Base-by-base conservation (phyloP, 1,139 yeast genomes). In the Hansenula anomala region DNA sequence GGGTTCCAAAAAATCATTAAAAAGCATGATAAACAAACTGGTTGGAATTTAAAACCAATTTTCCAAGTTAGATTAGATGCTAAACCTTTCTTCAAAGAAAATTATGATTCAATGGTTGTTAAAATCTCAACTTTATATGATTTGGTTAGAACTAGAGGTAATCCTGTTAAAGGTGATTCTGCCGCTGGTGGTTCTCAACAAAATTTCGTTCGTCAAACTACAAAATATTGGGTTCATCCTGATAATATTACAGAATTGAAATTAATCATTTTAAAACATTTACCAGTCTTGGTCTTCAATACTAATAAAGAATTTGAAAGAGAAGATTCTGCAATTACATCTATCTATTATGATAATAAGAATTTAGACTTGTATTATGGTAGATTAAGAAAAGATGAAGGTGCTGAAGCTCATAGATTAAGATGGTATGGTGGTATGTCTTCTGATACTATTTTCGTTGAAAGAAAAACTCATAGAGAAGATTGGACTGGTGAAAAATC, bases 401-500 rank as follows among this genome's bases (percentile, higher is more conserved):
- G 98, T 61, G 98, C 98, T 10, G 98, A 92, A 65, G 98, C 98
- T 18, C 89, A 92, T 52, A 82, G 98, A 67, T 73, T 92, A 59
- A 81, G 98, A 69, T 92, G 98, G 98, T 92, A 92, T 60, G 98
- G 98, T 58, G 97, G 96, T 39, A 90, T 92, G 98, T 74, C 78
- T 43, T 76, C 92, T 4, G 96, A 90, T 51, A 87, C 86, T 38
- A 88, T 92, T 42, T 92, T 92, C 51, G 96, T 92, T 28, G 98
- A 92, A 66, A 80, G 98, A 63, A 92, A 92, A 64, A 92, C 98
- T 13, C 98, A 92, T 60, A 78, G 98, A 63, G 98, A 92, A 64
- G 98, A 92, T 66, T 92, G 98, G 98, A 92, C 98, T 3, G 98
- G 98, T 55, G 98, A 92, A 64, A 90, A 90, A 66, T 87, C 96